These are phyloP conservation scores for Apiospora phragmitis DNA, from an alignment of 2,329 filamentous ascomycete species.

Conservation along the genomic window DNA sequence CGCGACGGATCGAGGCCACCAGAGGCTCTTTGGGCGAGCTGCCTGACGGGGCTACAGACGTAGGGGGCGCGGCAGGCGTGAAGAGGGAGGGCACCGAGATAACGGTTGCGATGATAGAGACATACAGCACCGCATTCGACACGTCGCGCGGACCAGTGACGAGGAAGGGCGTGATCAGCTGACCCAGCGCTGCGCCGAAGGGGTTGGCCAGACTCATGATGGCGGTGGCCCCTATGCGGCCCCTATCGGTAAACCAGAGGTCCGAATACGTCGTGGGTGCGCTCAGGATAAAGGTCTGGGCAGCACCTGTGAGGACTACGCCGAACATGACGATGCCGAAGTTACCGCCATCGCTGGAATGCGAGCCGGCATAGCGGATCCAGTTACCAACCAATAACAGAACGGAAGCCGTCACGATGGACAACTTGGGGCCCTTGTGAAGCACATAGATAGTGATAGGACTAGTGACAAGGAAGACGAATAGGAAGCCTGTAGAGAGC, in stretches of 20 bases:
- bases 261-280: slow-evolving; percentile 91
- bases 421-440: slow-evolving; percentile 75
- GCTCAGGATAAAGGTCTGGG: slow-evolving; percentile 88
- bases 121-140: slow-evolving; percentile 80
- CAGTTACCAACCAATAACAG: slow-evolving; percentile 85
- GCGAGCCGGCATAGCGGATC: slow-evolving; percentile 78
- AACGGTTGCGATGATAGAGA: slow-evolving; percentile 46
- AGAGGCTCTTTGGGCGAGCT: slow-evolving; percentile 57
- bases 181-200: slow-evolving; percentile 83
- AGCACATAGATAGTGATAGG: slow-evolving; percentile 77
- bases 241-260: slow-evolving; percentile 86
- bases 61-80: slow-evolving; percentile 74
- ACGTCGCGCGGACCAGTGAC: slow-evolving; percentile 64
- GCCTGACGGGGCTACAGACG: slow-evolving; percentile 71
- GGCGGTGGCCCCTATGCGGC: slow-evolving; percentile 85
- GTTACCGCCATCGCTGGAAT: slow-evolving; percentile 53
- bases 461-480: slow-evolving; percentile 74
- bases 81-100: slow-evolving; percentile 77
- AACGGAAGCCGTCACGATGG: slow-evolving; percentile 71
- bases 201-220: slow-evolving; percentile 85
- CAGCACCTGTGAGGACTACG: slow-evolving; percentile 84
- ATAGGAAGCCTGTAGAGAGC: slow-evolving; percentile 85
- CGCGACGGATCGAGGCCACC: slow-evolving; percentile 50
- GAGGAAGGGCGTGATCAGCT: slow-evolving; percentile 82
- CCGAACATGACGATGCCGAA: slow-evolving; percentile 85